Evolutionary conservation across 2,329 filamentous ascomycete genomes (phyloP), one percentile per base, ranked within the genome.

Genomic region (Orbilia brochopaga): DNA sequence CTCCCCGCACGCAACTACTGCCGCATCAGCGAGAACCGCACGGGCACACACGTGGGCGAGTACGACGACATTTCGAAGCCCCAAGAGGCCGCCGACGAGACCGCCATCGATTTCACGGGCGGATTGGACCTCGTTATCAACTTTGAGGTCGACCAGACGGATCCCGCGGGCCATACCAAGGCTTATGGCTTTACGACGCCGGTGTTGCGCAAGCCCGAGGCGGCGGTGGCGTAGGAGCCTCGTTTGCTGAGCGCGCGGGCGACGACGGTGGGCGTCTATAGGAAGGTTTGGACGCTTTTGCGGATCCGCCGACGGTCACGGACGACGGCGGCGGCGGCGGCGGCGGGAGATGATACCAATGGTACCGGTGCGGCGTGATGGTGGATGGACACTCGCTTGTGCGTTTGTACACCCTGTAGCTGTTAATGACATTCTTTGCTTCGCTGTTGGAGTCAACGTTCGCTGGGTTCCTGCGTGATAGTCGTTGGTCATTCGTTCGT

Each of bases 1-100:
- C 83, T 97, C 8, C 92, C 92, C 19, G 89, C 94, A 69, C 86
- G 94, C 32, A 99, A 99, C 79, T 99, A 93, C 90, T 97, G 93
- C 79, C 90, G 91, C 1, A 96, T 99, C 76, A 86, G 90, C 59
- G 85, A 90, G 78, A 97, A 96, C 80, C 83, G 86, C 8, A 92
- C 92, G 13, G 55, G 66, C 54, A 77, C n/a, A 74, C 78, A 74
- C n/a, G 62, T 51, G 44, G 63, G 63, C 53, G 59, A 64, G 35
- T 75, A 74, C 21, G 53, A 66, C 61, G 60, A 75, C 13, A 57
- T 75, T 21, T 64, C 46, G n/a, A 74, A 42, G 30, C 61, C 44
- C 50, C 46, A 27, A 21, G 64, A 75, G 59, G 75, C 21, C 44
- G 62, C 48, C 74, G 62, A 21, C 27, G 46, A 57, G 13, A 21